phyloP scores from a whole-genome alignment of 1,284 basidiomycete genomes.

The Puccinia triticina region DNA sequence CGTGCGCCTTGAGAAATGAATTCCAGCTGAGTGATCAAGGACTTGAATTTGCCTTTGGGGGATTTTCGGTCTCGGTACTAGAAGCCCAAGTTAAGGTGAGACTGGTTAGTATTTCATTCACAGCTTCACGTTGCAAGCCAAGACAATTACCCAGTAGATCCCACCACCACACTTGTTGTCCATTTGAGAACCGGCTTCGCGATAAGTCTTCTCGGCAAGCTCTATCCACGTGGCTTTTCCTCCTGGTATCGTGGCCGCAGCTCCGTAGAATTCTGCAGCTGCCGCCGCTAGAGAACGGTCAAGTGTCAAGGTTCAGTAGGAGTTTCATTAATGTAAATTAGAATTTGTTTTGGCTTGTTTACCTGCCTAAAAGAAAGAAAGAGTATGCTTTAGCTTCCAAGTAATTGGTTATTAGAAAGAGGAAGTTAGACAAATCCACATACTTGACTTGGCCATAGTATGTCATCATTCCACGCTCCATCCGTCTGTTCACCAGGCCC shows the following conservation, averaged over 20 bases:
- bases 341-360: not conserved
- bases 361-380: not conserved
- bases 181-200: constrained; percentile 5
- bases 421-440: not conserved
- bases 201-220: constrained; percentile 37
- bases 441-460: constrained; percentile 45
- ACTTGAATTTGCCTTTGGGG: constrained; percentile 34
- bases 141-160: constrained; percentile 41
- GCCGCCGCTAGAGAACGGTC: not conserved
- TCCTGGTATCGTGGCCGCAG: constrained; percentile 26
- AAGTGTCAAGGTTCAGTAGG: not conserved
- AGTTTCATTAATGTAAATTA: not conserved
- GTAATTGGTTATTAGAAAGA: not conserved
- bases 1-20: constrained; percentile 46
- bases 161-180: constrained; percentile 44
- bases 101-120: not conserved
- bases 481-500: constrained; percentile 19
- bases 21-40: constrained; percentile 47
- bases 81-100: not conserved
- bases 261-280: constrained; percentile 41
- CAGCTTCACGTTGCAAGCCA: not conserved
- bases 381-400: not conserved
- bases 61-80: constrained; percentile 33
- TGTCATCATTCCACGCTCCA: constrained; percentile 49
- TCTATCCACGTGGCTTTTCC: constrained; percentile 22